Evolutionary conservation across 371 early-diverging fungal genomes (phyloP).

Genomic region (Apophysomyces ossiformis): DNA sequence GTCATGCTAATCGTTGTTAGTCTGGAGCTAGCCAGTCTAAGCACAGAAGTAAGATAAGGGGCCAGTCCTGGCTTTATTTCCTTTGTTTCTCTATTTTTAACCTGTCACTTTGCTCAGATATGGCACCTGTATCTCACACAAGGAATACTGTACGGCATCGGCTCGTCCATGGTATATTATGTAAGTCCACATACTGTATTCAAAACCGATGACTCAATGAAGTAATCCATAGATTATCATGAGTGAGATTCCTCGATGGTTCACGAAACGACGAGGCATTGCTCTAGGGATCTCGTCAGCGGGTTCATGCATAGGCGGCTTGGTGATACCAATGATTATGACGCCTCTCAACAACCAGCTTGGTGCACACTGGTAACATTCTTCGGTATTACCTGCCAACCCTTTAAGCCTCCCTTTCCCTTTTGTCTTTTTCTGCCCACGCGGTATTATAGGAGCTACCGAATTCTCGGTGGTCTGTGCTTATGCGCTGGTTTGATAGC

Average conservation of each 20-base stretch:
- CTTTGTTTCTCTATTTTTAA: no score
- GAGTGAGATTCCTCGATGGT: conserved; percentile 64
- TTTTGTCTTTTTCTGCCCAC: not conserved
- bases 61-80: not conserved
- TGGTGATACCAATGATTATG: conserved; percentile 67
- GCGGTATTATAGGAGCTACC: conserved; percentile 24
- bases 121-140: conserved; percentile 45
- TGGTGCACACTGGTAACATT: conserved; percentile 56
- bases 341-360: conserved; percentile 56
- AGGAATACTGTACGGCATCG: conserved; percentile 35
- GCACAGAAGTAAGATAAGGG: conserved; percentile 31
- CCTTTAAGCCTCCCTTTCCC: not conserved
- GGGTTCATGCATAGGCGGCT: conserved; percentile 80
- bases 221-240: conserved; percentile 21
- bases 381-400: not conserved
- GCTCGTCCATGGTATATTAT: conserved; percentile 34
- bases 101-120: conserved; percentile 14
- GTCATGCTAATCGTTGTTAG: not conserved
- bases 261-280: conserved; percentile 63
- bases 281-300: conserved; percentile 76
- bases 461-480: conserved; percentile 23
- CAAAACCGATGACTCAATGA: no score
- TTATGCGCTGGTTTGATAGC: conserved; percentile 22
- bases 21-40: conserved; percentile 55
- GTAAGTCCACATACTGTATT: conserved; percentile 15